Conservation (phyloP, 805 yeast genomes). For the Wickerhamiella brachini region DNA sequence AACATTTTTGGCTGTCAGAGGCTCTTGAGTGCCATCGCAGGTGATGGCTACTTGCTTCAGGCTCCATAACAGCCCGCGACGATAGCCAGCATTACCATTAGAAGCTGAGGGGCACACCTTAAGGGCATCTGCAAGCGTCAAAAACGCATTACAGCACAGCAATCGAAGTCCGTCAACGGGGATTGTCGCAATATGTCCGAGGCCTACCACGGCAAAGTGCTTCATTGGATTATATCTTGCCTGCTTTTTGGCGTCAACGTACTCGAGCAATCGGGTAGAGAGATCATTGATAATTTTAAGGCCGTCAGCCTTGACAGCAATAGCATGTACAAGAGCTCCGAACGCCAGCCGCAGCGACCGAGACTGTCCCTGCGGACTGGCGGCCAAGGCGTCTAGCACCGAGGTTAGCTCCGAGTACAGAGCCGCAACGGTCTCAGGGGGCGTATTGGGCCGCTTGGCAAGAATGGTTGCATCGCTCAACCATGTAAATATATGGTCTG, state of each 20-base stretch:
- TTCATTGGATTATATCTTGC: constrained; percentile 15
- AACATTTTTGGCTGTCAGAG: constrained; percentile 19
- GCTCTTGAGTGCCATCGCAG: constrained; percentile 19
- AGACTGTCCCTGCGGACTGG: constrained; percentile 14
- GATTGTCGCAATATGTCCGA: constrained; percentile 10
- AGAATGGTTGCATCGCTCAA: constrained; percentile 10
- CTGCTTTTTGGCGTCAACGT: constrained; percentile 11
- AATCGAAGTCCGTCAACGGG: constrained; percentile 11
- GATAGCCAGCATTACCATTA: constrained; percentile 7
- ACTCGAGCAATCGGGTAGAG: constrained; percentile 10
- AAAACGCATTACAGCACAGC: constrained; percentile 13
- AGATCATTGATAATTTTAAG: constrained; percentile 10
- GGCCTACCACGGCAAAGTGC: constrained; percentile 14
- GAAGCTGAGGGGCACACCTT: constrained; percentile 8
- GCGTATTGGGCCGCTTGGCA: background rate
- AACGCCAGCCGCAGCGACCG: constrained; percentile 14
- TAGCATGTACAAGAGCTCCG: constrained; percentile 12
- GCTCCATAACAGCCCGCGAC: constrained; percentile 14
- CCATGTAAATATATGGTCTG: constrained; percentile 8
- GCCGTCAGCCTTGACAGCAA: constrained; percentile 7
- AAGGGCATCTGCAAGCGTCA: constrained; percentile 11
- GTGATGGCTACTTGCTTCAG: constrained; percentile 8
- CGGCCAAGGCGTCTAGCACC: constrained; percentile 13
- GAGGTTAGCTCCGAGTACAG: constrained; percentile 6
- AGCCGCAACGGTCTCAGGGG: background rate